phyloP scores from a whole-genome alignment of 106 monocot species.

The Allium fistulosum region DNA sequence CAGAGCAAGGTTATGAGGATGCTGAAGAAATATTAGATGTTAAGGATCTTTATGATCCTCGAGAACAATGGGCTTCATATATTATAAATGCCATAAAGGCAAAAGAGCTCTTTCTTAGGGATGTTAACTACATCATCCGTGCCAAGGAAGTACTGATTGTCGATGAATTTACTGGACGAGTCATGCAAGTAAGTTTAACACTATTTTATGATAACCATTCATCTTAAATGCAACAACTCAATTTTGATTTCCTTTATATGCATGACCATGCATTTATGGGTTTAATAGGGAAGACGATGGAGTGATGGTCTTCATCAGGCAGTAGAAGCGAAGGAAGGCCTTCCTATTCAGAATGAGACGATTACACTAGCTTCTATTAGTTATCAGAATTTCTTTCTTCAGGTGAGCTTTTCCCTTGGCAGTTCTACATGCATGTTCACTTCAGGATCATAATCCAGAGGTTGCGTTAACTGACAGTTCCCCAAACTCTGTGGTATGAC shows the following conservation, averaged over 20 bases:
- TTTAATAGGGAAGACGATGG: constrained; percentile 78
- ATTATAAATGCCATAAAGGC: constrained; percentile 92
- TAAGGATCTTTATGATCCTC: constrained; percentile 96
- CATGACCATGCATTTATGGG: not conserved
- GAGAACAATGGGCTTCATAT: constrained; percentile 93
- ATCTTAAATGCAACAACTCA: no score
- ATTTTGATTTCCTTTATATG: not conserved
- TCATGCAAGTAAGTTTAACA: constrained; percentile 72
- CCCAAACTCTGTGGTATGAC: constrained; percentile 99
- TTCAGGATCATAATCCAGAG: not conserved
- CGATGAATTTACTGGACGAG: constrained; percentile 97
- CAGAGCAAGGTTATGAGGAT: constrained; percentile 96
- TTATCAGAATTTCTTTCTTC: constrained; percentile 98
- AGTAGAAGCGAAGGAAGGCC: constrained; percentile 93
- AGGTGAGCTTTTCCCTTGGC: constrained; percentile 28
- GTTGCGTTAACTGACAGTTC: constrained; percentile 45
- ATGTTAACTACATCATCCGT: constrained; percentile 94
- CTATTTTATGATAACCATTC: no score
- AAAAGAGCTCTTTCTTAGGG: constrained; percentile 95
- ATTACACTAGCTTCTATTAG: constrained; percentile 95
- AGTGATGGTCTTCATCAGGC: constrained; percentile 98
- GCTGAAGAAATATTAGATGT: constrained; percentile 92
- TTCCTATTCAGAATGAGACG: constrained; percentile 96
- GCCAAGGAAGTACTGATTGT: constrained; percentile 91
- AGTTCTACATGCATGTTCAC: not conserved